Evolutionary conservation across 2,329 filamentous ascomycete species (phyloP), one percentile per base, ranked within the genome.

Genomic region (Colletotrichum sublineola): DNA sequence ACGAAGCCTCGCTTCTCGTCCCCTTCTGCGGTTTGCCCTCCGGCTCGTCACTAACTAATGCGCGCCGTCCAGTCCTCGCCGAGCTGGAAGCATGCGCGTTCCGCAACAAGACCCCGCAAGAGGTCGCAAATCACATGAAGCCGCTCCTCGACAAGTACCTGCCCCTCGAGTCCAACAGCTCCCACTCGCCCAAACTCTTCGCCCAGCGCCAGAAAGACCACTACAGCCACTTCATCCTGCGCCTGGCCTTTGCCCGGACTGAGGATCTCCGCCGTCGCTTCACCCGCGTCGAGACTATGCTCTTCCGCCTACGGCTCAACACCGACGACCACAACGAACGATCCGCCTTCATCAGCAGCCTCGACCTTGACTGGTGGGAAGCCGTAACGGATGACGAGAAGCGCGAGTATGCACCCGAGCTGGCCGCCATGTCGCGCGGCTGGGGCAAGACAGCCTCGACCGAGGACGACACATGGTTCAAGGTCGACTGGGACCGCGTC

Each of bases 211-310:
- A 96, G 81, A 97, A 96, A 80, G 96, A 99, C 77, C 96, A 99
- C 83, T 99, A 98, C 83, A 96, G 94, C 68, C 96, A 99, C 82
- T 99, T 98, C 81, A 99, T 98, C 74, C 89, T 99, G 7, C 91
- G 96, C 0, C 89, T 99, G 55, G 96, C 96, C 1, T 99, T 99
- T 79, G 91, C 95, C 0, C 91, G 93, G 2, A 98, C 96, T 0
- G 95, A 97, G 79, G 96, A 99, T 78, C 86, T 98, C 48, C 91
- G 96, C 53, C 89, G 93, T 74, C 91, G 96, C 33, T 99, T 98
- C 79, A 89, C 91, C 5, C 90, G 95, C 46, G 90, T 97, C 4
- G 96, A 99, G 83, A 94, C 93, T 0, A 94, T 93, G 88, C 87
- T 99, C 1, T 99, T 99, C 82, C 90, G 92, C 73, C 84, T 98